phyloP scores from a whole-genome alignment of 2,329 filamentous ascomycete species.

The Pleomassaria siparia region DNA sequence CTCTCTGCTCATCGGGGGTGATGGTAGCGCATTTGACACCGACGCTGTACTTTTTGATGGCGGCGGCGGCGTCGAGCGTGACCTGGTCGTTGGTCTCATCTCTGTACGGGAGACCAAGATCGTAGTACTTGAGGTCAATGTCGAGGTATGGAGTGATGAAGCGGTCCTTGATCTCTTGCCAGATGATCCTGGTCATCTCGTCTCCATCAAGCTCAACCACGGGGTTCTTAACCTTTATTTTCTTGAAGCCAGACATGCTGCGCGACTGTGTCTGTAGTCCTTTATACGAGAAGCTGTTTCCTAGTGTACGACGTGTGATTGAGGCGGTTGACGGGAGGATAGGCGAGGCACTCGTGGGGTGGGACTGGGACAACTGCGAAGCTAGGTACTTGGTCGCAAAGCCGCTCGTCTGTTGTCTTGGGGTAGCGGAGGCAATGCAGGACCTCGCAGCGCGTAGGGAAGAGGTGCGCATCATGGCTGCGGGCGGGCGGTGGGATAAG shows the following conservation, averaged over 20 bases:
- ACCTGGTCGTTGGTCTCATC: slow-evolving; percentile 97
- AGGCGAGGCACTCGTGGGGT: neutral
- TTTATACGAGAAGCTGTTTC: neutral
- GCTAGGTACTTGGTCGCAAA: slow-evolving; percentile 36
- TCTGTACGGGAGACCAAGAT: slow-evolving; percentile 89
- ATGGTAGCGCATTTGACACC: slow-evolving; percentile 99
- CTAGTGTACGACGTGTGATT: neutral
- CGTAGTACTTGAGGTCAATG: slow-evolving; percentile 98
- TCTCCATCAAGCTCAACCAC: slow-evolving; percentile 95
- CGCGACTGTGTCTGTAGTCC: slow-evolving; percentile 6
- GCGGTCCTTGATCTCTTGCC: slow-evolving; percentile 98
- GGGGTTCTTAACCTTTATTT: slow-evolving; percentile 99
- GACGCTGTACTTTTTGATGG: slow-evolving; percentile 98
- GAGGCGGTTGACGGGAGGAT: neutral
- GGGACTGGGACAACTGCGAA: slow-evolving; percentile 4
- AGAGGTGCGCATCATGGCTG: slow-evolving; percentile 34
- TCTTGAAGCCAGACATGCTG: slow-evolving; percentile 64
- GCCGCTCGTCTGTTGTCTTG: slow-evolving; percentile 22
- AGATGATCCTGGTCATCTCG: slow-evolving; percentile 98
- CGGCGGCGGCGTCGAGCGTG: slow-evolving; percentile 90
- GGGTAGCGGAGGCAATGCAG: slow-evolving; percentile 13
- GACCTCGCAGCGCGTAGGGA: slow-evolving; percentile 18
- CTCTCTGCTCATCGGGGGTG: slow-evolving; percentile 93
- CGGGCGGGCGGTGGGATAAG: slow-evolving; percentile 5
- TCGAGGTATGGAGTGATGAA: slow-evolving; percentile 64